These are phyloP conservation scores for Boletellus emodensis DNA, from an alignment of 768 basidiomycete species.

Conservation along the genomic window DNA sequence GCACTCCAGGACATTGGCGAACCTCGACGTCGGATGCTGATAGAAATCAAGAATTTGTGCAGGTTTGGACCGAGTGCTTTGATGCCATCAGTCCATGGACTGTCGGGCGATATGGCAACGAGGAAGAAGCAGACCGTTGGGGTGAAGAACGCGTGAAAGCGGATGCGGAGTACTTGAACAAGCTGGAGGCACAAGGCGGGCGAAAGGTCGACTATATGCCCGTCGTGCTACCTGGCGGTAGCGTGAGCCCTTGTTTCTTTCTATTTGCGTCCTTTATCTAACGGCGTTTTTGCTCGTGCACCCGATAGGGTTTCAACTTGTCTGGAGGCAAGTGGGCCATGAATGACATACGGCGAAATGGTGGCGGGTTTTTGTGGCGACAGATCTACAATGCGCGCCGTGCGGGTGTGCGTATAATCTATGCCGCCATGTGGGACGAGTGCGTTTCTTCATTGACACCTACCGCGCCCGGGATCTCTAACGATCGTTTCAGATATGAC, in stretches of 20 bases:
- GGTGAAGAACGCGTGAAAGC: conserved; percentile 57
- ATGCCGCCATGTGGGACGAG: conserved; percentile 91
- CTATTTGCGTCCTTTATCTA: not conserved
- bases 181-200: conserved; percentile 40
- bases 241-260: conserved; percentile 45
- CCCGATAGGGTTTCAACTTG: conserved; percentile 60
- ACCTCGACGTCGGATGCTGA: conserved; percentile 68
- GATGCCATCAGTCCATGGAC: conserved; percentile 85
- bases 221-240: conserved; percentile 77
- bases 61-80: conserved; percentile 73
- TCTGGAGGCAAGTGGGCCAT: conserved; percentile 67
- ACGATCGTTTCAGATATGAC: conserved; percentile 53
- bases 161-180: conserved; percentile 58
- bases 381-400: conserved; percentile 68
- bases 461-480: not conserved
- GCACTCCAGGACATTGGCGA: conserved; percentile 72
- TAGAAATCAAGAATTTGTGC: conserved; percentile 57
- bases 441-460: conserved; percentile 21
- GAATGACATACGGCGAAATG: conserved; percentile 68
- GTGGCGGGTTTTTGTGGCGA: conserved; percentile 76
- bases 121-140: conserved; percentile 60
- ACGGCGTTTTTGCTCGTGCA: not conserved
- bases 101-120: conserved; percentile 62
- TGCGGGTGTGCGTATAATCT: conserved; percentile 60
- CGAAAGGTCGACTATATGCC: conserved; percentile 78